Evolutionary conservation across 2,329 filamentous ascomycete genomes (phyloP).

Genomic region (Alternaria gaisen): DNA sequence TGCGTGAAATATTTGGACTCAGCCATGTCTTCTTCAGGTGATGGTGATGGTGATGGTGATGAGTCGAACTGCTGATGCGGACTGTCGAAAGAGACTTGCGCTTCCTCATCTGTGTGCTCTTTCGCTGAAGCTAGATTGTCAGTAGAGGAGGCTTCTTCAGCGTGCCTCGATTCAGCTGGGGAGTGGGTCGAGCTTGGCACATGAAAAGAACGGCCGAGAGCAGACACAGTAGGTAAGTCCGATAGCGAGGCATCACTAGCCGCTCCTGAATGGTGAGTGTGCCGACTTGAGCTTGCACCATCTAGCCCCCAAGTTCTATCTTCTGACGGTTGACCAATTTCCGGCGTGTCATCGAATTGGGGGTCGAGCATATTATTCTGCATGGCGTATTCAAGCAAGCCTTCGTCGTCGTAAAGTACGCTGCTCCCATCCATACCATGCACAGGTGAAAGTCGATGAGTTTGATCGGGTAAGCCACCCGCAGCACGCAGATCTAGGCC

Average conservation of each 20-base stretch:
- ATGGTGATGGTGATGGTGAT: not conserved
- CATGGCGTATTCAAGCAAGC: conserved; percentile 45
- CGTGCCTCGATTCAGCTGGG: conserved; percentile 18
- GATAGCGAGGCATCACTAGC: conserved; percentile 30
- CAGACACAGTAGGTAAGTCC: conserved; percentile 36
- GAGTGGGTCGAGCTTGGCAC: conserved; percentile 16
- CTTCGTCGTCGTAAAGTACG: conserved; percentile 47
- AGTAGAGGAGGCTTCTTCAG: conserved; percentile 15
- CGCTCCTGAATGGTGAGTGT: conserved; percentile 18
- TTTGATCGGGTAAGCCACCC: conserved; percentile 14
- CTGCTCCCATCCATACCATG: conserved; percentile 39
- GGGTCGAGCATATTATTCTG: conserved; percentile 44
- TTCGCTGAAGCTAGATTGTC: conserved; percentile 25
- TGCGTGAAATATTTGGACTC: conserved; percentile 77
- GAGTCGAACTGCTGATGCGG: conserved; percentile 14
- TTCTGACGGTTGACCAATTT: conserved; percentile 12
- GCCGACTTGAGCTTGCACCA: conserved; percentile 22
- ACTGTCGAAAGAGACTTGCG: conserved; percentile 7
- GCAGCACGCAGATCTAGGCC: conserved; percentile 28
- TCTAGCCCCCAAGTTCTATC: conserved; percentile 16
- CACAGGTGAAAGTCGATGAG: conserved; percentile 16
- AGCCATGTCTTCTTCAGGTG: conserved; percentile 37
- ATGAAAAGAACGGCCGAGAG: conserved; percentile 30
- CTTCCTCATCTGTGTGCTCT: conserved; percentile 22
- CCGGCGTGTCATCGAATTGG: conserved; percentile 26